Base-by-base conservation (phyloP, 176 grass and related monocot species). In the Oryza coarctata region DNA sequence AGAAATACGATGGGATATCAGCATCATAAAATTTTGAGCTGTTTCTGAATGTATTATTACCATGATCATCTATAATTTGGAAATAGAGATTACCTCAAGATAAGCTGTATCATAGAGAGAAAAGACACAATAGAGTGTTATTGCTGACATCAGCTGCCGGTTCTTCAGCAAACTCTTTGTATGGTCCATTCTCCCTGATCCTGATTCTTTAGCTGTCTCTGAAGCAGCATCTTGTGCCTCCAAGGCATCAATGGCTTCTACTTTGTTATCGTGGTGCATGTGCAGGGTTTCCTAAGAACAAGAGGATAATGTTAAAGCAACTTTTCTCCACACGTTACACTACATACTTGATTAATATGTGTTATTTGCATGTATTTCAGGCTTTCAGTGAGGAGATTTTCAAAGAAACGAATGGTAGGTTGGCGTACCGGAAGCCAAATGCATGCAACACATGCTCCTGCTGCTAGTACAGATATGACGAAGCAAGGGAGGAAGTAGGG, bases 401-500 rank as follows among this genome's bases (percentile, higher is more conserved):
- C 6, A 81, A 67, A 29, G 31, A 22, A 20, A 75, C 79, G 28
- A 82, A 57, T 23, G 13, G 65, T 71, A 76, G n/a, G 34, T 17
- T 12, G 49, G 36, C 25, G 10, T 86, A 94, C 92, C 39, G 92
- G 92, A 73, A 94, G 86, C 92, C 92, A 94, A 79, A 94, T 88
- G 58, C 86, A 91, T 18, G 86, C 86, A 50, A 91, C 33, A 49
- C 80, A 83, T 84, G 88, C 80, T 63, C 65, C 86, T 65, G 77
- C 82, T 86, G 92, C 92, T 60, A 94, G 66, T 25, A 91, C 62
- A 9, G 88, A 91, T 83, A 94, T 88, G 30, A 87, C 71, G 10
- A 94, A 88, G 75, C 83, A 91, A 38, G 92, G 92, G 43, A 94
- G 80, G 40, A 94, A 88, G 76, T 94, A 94, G 23, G 92, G 92